phyloP scores from a whole-genome alignment of 2,329 filamentous ascomycete genomes.

The Colletotrichum destructivum region DNA sequence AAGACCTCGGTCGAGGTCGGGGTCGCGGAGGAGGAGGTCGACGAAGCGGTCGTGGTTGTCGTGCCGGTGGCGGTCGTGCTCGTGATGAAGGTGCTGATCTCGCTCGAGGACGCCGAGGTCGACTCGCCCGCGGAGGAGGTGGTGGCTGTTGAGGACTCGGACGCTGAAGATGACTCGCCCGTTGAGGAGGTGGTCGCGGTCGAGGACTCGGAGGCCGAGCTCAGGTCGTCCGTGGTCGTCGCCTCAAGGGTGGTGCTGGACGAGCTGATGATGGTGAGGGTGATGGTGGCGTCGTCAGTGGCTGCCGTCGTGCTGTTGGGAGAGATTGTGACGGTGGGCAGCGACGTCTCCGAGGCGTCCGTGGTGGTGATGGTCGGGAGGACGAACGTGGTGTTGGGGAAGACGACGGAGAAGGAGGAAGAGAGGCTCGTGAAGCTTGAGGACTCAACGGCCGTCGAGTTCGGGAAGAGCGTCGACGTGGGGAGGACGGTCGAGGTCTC shows the following conservation, averaged over 20 bases:
- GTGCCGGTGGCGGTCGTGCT: neutral
- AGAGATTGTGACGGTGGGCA: too few species aligned
- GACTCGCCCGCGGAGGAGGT: neutral
- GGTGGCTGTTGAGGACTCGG: neutral
- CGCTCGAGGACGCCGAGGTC: neutral
- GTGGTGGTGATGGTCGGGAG: neutral
- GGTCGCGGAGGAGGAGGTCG: slow-evolving; percentile 18
- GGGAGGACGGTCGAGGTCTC: slow-evolving; percentile 20
- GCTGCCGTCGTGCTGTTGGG: neutral
- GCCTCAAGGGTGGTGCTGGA: neutral
- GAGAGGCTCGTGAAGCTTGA: slow-evolving; percentile 6
- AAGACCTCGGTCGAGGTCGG: slow-evolving; percentile 16
- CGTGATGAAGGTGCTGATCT: neutral
- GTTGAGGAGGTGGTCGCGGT: neutral
- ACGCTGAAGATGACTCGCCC: neutral
- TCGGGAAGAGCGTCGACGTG: slow-evolving; percentile 26
- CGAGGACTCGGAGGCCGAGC: neutral
- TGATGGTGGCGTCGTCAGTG: neutral
- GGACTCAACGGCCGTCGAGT: slow-evolving; percentile 15
- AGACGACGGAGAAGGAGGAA: neutral
- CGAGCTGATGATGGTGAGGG: slow-evolving; percentile 4
- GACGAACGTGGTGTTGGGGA: slow-evolving; percentile 13
- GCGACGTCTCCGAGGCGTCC: too few species aligned
- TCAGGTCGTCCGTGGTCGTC: slow-evolving; percentile 3
- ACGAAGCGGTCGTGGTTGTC: neutral